A percentile compares a stretch with the other conserved stretches of the same genome.
Evolutionary conservation across 2,329 filamentous ascomycete genomes (phyloP).

Genomic region (Ceratocystis destructans): DNA sequence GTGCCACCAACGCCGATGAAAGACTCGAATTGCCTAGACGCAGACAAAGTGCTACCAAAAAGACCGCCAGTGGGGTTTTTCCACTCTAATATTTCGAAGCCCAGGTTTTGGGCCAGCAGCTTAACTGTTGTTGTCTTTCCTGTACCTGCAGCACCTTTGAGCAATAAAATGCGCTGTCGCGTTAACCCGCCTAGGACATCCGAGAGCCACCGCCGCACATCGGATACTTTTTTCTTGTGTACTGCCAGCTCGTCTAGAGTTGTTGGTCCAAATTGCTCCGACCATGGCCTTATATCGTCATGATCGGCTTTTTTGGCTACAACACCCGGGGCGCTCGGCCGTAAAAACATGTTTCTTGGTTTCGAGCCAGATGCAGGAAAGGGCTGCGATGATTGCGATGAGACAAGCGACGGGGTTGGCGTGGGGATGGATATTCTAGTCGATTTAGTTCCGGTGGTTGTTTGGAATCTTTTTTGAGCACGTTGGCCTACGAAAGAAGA

Average conservation of each 20-base stretch:
- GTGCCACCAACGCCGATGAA: constrained; percentile 72
- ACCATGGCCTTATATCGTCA: constrained; percentile 64
- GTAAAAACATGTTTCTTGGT: constrained; percentile 41
- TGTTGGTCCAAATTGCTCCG: constrained; percentile 64
- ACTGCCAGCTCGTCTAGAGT: constrained; percentile 77
- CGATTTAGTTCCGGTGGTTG: not conserved
- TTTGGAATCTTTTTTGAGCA: constrained; percentile 40
- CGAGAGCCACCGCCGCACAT: constrained; percentile 73
- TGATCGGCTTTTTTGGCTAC: constrained; percentile 23
- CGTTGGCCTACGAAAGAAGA: constrained; percentile 43
- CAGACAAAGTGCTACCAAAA: constrained; percentile 51
- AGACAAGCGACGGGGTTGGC: constrained; percentile 20
- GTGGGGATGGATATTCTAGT: constrained; percentile 12
- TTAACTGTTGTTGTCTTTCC: constrained; percentile 84
- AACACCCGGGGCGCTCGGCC: constrained; percentile 26
- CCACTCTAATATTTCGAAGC: constrained; percentile 75
- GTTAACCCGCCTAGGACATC: constrained; percentile 52
- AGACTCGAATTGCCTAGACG: constrained; percentile 75
- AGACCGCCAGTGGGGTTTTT: constrained; percentile 58
- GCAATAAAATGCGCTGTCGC: constrained; percentile 60
- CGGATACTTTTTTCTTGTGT: constrained; percentile 83
- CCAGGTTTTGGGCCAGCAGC: constrained; percentile 64
- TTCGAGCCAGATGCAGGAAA: constrained; percentile 22
- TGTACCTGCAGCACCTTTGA: constrained; percentile 82
- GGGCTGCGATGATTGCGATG: not conserved